Percentiles rank a stretch among this genome's conserved stretches.
These are phyloP conservation scores for Tetrastigma voinierianum DNA, from an alignment of 164 flowering plant genomes.

Conservation along the genomic window DNA sequence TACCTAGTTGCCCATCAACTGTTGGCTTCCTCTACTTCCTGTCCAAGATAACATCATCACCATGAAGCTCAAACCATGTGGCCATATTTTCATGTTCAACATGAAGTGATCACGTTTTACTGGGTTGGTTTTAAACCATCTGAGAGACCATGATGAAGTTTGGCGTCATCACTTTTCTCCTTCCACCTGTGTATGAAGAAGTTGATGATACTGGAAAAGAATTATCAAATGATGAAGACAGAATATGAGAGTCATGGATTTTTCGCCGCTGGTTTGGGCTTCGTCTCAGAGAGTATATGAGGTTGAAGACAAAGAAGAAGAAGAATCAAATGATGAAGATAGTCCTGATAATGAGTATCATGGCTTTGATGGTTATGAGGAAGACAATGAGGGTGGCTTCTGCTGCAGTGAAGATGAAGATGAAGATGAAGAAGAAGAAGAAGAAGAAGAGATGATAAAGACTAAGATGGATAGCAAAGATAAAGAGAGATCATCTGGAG, in stretches of 20 bases:
- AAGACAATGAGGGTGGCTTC: conserved; percentile 10
- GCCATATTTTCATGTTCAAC: conserved; percentile 17
- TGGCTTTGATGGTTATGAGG: conserved; percentile 23
- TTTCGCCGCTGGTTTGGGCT: background rate
- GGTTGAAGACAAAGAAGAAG: background rate
- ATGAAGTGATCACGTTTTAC: conserved; percentile 13
- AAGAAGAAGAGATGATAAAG: too few relatives aligned
- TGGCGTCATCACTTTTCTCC: background rate
- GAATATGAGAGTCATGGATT: conserved; percentile 13
- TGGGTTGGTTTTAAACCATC: conserved; percentile 10
- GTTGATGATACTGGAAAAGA: background rate
- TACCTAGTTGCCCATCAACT: background rate
- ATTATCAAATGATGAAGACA: background rate
- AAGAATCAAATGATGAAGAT: background rate
- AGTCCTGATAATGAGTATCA: conserved; percentile 6
- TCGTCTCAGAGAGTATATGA: too few relatives aligned
- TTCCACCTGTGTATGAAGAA: background rate
- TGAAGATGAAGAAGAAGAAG: background rate
- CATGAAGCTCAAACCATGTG: conserved; percentile 9
- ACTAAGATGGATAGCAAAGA: too few relatives aligned
- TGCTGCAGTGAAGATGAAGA: conserved; percentile 1
- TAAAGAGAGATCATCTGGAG: conserved; percentile 16
- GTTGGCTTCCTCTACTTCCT: background rate
- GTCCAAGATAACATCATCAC: conserved; percentile 2
- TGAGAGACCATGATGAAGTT: conserved; percentile 7